Evolutionary conservation across 139 green algal species (phyloP).

Genomic region (Tetratostichococcus sp.): DNA sequence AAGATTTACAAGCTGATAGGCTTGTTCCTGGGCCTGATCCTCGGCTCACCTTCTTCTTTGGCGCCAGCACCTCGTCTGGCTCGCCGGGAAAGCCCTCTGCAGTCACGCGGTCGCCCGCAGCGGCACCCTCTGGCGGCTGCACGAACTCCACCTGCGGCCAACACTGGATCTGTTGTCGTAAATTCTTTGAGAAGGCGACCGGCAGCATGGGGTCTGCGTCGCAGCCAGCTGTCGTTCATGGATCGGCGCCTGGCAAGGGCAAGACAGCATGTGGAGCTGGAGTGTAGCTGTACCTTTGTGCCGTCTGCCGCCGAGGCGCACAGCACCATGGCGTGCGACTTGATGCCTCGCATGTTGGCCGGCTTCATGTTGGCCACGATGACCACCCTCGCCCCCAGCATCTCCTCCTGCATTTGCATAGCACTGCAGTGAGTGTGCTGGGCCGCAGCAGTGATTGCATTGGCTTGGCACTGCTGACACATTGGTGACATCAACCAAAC

Average conservation of each 20-base stretch:
- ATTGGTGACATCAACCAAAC: no score
- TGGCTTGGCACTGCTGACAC: no score
- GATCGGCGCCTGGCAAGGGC: no score
- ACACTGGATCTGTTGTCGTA: no score
- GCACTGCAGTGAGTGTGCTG: no score
- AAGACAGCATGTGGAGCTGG: no score
- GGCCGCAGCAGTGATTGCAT: no score
- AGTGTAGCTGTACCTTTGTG: conserved; percentile 53
- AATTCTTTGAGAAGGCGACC: no score
- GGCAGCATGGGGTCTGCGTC: no score
- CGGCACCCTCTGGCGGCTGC: conserved; percentile 64
- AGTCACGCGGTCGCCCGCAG: conserved; percentile 67
- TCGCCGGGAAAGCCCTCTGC: conserved; percentile 64
- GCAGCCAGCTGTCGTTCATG: no score
- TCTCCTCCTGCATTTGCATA: conserved; percentile 26
- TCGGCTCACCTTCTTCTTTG: conserved; percentile 87
- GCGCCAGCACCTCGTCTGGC: conserved; percentile 82
- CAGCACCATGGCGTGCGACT: conserved; percentile 89
- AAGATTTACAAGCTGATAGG: no score
- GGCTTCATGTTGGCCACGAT: conserved; percentile 93
- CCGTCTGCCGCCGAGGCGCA: conserved; percentile 63
- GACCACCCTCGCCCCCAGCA: conserved; percentile 66
- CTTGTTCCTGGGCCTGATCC: no score
- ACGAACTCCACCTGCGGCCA: conserved; percentile 82
- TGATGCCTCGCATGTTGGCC: conserved; percentile 83